A percentile compares a stretch with the other conserved stretches of the same genome.
Evolutionary conservation across 352 stramenopile species (phyloP).

Genomic region (Globisporangium ultimum): DNA sequence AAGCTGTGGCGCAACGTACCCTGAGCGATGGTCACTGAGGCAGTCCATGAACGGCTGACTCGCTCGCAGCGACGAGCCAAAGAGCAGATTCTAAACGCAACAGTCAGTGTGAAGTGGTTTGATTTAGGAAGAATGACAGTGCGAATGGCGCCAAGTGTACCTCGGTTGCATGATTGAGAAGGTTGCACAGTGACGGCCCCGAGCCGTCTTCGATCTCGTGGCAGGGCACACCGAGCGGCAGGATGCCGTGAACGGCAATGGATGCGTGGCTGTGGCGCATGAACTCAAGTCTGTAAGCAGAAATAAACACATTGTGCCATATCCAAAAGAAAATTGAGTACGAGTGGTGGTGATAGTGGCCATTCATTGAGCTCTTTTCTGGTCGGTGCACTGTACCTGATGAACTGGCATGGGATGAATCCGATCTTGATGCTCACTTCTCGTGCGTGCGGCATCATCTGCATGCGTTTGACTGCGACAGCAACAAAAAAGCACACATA

Average conservation of each 20-base stretch:
- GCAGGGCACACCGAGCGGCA: constrained; percentile 43
- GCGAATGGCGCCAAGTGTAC: constrained; percentile 7
- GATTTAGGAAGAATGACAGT: neutral
- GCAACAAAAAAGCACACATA: neutral
- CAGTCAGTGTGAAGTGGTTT: neutral
- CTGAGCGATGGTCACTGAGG: constrained; percentile 40
- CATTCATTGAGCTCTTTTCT: neutral
- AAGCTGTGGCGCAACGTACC: constrained; percentile 17
- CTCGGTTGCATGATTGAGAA: constrained; percentile 65
- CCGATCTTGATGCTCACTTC: constrained; percentile 51
- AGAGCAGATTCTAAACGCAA: constrained; percentile 33
- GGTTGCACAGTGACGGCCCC: constrained; percentile 47
- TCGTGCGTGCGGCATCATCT: constrained; percentile 50
- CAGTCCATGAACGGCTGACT: constrained; percentile 55
- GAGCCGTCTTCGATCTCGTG: constrained; percentile 52
- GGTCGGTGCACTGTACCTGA: constrained; percentile 22
- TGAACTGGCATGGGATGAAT: constrained; percentile 66
- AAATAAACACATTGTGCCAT: neutral
- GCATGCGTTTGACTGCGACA: constrained; percentile 40
- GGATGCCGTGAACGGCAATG: constrained; percentile 59
- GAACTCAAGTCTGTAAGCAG: constrained; percentile 43
- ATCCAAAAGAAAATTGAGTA: neutral
- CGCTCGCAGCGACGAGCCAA: constrained; percentile 41
- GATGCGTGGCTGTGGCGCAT: constrained; percentile 43
- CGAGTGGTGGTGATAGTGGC: neutral